Evolutionary conservation across 129 eudicot genomes (phyloP), one percentile per base, ranked within the genome.

Genomic region (Chrysanthemum seticuspe): DNA sequence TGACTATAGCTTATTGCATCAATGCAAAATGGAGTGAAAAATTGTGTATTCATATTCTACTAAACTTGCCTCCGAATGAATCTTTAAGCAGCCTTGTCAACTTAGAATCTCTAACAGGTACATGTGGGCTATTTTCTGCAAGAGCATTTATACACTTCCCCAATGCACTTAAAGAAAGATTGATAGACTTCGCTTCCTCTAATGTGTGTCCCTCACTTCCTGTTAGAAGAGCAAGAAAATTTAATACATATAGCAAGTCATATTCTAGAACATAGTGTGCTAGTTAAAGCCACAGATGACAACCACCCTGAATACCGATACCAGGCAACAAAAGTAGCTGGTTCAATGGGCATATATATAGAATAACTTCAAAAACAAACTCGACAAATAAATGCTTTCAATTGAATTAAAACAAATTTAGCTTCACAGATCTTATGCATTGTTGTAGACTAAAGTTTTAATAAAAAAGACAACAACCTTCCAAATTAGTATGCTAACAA

Each of bases 81-180:
- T 91, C 96, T 81, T 79, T 91, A 72, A 91, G 97, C 80, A 91
- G 74, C 81, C 97, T 88, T 10, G 97, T 91, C 78, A 91, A 92
- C 77, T 91, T 91, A 27, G 97, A 91, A 81, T 91, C 97, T 68
- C 97, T 94, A 76, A 91, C 90, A 25, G 97, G 97, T 18, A 91
- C 97, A 84, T 91, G 97, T 71, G 97, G 65, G 70, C 96, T 88
- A 73, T 88, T 91, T 75, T 91, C 97, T 59, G 97, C 97, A 71
- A 91, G 80, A 63, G 97, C 97, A 88, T 91, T 91, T 74, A 91
- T 91, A 80, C 97, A 91, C 82, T 91, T 91, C 70, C 97, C 97
- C 70, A 91, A 75, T 63, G 97, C 96, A 76, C 96, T 91, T 80
- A 91, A 80, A 57, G 97, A 91, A 60, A 91, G 96, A 83, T 91